phyloP scores from a whole-genome alignment of 768 basidiomycete genomes.

The Mrakia hoshinonis region DNA sequence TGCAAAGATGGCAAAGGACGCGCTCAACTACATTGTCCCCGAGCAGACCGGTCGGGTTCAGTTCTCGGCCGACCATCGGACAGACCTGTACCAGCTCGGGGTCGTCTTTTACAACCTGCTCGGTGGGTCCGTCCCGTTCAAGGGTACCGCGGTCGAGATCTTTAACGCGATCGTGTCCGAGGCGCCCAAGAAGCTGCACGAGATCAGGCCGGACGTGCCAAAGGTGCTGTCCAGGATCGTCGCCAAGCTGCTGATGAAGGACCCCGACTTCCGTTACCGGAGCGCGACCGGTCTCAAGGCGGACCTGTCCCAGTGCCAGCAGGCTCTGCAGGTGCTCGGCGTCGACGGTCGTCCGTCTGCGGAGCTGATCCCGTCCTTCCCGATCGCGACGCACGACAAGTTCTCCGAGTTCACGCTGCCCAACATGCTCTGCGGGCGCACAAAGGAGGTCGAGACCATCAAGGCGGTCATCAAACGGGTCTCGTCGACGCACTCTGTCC shows the following conservation, averaged over 20 bases:
- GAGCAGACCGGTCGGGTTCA: conserved; percentile 63
- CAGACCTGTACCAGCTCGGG: conserved; percentile 65
- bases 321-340: conserved; percentile 44
- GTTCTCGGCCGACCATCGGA: conserved; percentile 54
- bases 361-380: conserved; percentile 61
- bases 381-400: conserved; percentile 57
- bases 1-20: conserved; percentile 55
- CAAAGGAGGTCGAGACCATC: conserved; percentile 60
- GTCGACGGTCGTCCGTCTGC: neutral
- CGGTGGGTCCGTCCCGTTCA: conserved; percentile 19
- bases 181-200: conserved; percentile 64
- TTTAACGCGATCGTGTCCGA: conserved; percentile 64
- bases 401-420: conserved; percentile 64
- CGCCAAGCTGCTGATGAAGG: conserved; percentile 64
- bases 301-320: conserved; percentile 64
- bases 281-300: conserved; percentile 60
- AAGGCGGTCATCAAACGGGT: conserved; percentile 56
- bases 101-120: conserved; percentile 38
- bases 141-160: conserved; percentile 49
- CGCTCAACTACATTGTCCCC: conserved; percentile 63
- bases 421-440: conserved; percentile 47
- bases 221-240: conserved; percentile 62
- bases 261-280: conserved; percentile 60
- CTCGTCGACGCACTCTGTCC: conserved; percentile 47
- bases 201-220: conserved; percentile 62